phyloP scores from a whole-genome alignment of 352 stramenopile genomes.

The Pythium vanterpoolii region DNA sequence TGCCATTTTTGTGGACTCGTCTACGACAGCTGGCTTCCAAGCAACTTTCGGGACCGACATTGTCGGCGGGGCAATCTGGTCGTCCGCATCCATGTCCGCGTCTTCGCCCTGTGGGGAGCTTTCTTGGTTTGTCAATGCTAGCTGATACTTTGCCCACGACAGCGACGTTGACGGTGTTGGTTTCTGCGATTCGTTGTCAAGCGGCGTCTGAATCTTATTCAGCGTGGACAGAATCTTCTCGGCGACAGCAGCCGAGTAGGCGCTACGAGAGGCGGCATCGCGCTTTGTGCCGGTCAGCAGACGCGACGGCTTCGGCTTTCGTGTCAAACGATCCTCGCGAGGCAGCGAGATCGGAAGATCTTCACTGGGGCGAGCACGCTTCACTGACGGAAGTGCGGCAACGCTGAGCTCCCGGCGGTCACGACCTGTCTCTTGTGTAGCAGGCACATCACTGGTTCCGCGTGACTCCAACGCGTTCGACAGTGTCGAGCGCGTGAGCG shows the following conservation, averaged over 20 bases:
- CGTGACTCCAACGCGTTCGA: conserved; percentile 26
- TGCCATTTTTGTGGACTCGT: neutral
- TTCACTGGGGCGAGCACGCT: conserved; percentile 40
- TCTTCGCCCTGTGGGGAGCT: conserved; percentile 20
- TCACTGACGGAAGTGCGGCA: conserved; percentile 33
- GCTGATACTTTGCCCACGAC: conserved; percentile 85
- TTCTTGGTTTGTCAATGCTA: conserved; percentile 45
- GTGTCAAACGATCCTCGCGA: conserved; percentile 48
- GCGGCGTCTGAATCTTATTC: conserved; percentile 77
- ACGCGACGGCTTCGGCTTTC: conserved; percentile 62
- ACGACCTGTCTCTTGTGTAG: conserved; percentile 7
- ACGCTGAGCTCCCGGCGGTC: conserved; percentile 22
- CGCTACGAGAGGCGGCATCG: conserved; percentile 50
- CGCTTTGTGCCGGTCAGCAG: conserved; percentile 70
- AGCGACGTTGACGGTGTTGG: conserved; percentile 72
- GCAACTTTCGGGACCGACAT: conserved; percentile 38
- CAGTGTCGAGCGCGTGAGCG: conserved; percentile 53
- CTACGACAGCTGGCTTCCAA: conserved; percentile 11
- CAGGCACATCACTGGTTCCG: neutral
- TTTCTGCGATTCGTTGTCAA: conserved; percentile 71
- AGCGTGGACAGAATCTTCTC: conserved; percentile 80
- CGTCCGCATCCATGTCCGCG: conserved; percentile 26
- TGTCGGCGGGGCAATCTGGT: conserved; percentile 49
- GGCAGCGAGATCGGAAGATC: conserved; percentile 27
- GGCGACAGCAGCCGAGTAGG: conserved; percentile 70